phyloP scores from a whole-genome alignment of 169 alveolate genomes.

The Eimeria acervulina region DNA sequence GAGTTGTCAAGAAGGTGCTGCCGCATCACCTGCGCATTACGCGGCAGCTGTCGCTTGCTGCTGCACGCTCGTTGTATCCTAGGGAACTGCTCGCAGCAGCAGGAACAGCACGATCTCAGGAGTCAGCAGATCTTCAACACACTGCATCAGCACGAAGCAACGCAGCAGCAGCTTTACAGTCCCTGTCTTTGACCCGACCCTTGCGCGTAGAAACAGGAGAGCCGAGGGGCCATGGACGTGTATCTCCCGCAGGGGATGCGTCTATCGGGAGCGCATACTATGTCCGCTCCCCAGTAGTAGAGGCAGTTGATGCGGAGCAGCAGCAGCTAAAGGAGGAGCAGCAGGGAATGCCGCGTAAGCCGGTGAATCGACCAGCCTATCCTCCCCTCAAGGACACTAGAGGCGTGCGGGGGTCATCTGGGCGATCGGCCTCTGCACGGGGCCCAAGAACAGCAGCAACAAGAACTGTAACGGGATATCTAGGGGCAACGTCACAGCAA shows the following conservation, averaged over 20 bases:
- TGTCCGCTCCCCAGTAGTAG: neutral
- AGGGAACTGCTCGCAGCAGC: neutral
- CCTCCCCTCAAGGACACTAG: neutral
- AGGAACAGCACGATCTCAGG: neutral
- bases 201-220: neutral
- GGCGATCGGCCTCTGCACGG: neutral
- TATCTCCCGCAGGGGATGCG: neutral
- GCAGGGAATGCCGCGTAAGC: neutral
- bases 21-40: too few species aligned
- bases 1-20: too few species aligned
- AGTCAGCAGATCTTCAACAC: too few species aligned
- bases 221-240: neutral
- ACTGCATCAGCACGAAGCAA: too few species aligned
- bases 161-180: neutral
- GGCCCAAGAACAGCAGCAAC: slow-evolving; percentile 15
- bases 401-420: neutral
- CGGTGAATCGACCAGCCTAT: neutral
- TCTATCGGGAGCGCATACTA: neutral
- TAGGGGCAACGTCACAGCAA: neutral
- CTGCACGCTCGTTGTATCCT: too few species aligned
- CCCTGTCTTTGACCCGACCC: neutral
- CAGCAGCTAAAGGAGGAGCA: slow-evolving; percentile 16
- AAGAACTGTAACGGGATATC: neutral
- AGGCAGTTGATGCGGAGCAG: neutral
- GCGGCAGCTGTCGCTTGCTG: too few species aligned